Base-by-base conservation (phyloP, 2,329 filamentous ascomycete genomes). In the Pseudogymnoascus sp. region DNA sequence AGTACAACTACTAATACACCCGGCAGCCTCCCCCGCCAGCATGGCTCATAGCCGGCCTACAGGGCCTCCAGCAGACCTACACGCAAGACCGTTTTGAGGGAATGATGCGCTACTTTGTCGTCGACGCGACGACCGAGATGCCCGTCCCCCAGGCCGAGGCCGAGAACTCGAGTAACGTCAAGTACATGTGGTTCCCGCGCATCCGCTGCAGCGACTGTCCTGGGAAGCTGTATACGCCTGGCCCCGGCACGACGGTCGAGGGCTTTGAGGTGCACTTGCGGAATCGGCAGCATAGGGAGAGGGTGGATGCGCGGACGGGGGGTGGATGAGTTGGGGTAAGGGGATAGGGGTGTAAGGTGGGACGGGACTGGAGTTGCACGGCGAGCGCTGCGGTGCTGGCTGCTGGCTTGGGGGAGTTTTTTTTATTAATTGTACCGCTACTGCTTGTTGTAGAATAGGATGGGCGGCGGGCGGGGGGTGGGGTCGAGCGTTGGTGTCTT, bases 191-290 rank as follows among this genome's bases (percentile, higher is more conserved):
- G 76, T 80, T 96, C 60, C 95, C 95, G 7, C 83, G 95, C 61
- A 97, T 99, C 67, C 84, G 91, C 64, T 99, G 95, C 74, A 85
- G 88, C 56, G 95, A 99, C 74, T 97, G 95, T 73, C 91, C 91
- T 0, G 91, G 91, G 31, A 97, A 97, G 75, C 80, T 96, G 10
- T 99, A 99, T 75, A 96, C 93, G 0, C 91, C 93, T 0, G 90
- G 92, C 0, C 91, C 93, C 0, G 91, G 88, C 24, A 89, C 84
- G 73, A 92, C 91, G 2, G 90, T 93, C 4, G 87, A 87, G 53
- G 96, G 96, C 72, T 99, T 99, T 67, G 91, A 96, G 76, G 86
- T 96, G 1, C 95, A 99, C 77, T 80, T 97, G 59, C 90, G 88
- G 75, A 97, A 96, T 75, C 85, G 89, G 47, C 80, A 82, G 61